Percentiles rank a stretch among this genome's conserved stretches.
Evolutionary conservation across 176 grass and related monocot genomes (phyloP).

Genomic region (Elaeis guineensis): DNA sequence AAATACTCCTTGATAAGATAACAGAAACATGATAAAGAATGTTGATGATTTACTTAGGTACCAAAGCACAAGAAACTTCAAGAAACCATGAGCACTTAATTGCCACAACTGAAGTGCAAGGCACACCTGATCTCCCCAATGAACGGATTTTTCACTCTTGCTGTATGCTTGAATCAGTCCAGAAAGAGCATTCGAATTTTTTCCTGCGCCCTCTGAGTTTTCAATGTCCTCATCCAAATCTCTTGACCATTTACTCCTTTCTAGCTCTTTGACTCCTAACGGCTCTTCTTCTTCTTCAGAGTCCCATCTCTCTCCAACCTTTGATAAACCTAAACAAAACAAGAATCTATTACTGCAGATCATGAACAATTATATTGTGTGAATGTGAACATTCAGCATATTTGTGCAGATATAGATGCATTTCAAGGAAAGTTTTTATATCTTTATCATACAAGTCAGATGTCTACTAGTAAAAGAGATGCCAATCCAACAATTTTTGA

Average conservation of each 20-base stretch:
- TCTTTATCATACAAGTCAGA: no score
- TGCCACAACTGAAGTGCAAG: conserved; percentile 15
- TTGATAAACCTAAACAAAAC: conserved; percentile 26
- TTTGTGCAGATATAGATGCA: no score
- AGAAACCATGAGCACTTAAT: not conserved
- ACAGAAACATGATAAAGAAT: not conserved
- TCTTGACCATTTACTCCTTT: conserved; percentile 91
- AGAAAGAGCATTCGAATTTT: conserved; percentile 51
- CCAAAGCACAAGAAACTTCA: not conserved
- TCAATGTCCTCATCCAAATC: conserved; percentile 65
- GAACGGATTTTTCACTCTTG: conserved; percentile 51
- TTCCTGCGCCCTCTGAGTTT: conserved; percentile 27
- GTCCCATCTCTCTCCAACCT: conserved; percentile 49
- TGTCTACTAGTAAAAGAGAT: no score
- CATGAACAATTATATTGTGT: not conserved
- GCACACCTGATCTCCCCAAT: conserved; percentile 86
- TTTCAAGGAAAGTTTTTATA: no score
- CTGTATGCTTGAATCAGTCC: conserved; percentile 49
- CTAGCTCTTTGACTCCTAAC: conserved; percentile 52
- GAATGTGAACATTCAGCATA: no score
- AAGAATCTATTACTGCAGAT: conserved; percentile 5
- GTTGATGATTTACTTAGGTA: not conserved
- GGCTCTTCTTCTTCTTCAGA: conserved; percentile 39
- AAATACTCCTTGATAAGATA: no score
- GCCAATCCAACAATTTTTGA: no score